Evolutionary conservation across 1,139 yeast species (phyloP).

Genomic region (Saccharomyces pastorianus): DNA sequence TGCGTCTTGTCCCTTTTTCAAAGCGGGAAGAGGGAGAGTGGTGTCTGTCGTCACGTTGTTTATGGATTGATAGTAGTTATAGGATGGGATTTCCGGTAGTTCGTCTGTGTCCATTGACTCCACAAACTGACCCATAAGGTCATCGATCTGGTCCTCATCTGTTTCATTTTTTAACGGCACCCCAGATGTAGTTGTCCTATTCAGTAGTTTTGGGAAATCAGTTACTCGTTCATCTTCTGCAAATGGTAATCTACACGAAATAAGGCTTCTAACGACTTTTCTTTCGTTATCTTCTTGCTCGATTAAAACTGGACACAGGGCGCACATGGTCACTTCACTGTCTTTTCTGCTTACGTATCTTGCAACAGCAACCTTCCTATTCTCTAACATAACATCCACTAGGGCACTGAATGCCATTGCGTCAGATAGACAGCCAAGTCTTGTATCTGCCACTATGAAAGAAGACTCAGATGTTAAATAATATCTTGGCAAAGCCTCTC

Average conservation of each 20-base stretch:
- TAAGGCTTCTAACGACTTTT: conserved; percentile 26
- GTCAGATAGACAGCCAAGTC: conserved; percentile 35
- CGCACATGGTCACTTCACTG: conserved; percentile 49
- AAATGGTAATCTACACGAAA: conserved; percentile 55
- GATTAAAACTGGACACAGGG: conserved; percentile 44
- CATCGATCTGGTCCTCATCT: conserved; percentile 16
- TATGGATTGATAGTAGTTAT: conserved; percentile 12
- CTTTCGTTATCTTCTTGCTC: conserved; percentile 11
- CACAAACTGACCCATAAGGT: conserved; percentile 20
- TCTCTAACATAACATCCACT: conserved; percentile 45
- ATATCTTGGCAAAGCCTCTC: conserved; percentile 45
- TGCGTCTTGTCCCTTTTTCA: not conserved
- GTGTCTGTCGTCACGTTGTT: conserved; percentile 8
- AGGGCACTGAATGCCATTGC: conserved; percentile 44
- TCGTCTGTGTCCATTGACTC: conserved; percentile 23
- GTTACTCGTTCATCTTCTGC: conserved; percentile 68
- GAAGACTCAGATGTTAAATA: conserved; percentile 52
- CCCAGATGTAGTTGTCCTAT: conserved; percentile 34
- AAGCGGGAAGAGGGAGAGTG: conserved; percentile 17
- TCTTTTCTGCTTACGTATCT: conserved; percentile 48
- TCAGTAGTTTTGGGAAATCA: conserved; percentile 46
- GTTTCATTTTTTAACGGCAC: conserved; percentile 17
- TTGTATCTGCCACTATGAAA: conserved; percentile 43
- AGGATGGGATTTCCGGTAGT: conserved; percentile 5
- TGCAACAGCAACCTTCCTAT: conserved; percentile 48